Conservation (phyloP, 2,329 filamentous ascomycete species). For the Sporothrix pseudoabietina region DNA sequence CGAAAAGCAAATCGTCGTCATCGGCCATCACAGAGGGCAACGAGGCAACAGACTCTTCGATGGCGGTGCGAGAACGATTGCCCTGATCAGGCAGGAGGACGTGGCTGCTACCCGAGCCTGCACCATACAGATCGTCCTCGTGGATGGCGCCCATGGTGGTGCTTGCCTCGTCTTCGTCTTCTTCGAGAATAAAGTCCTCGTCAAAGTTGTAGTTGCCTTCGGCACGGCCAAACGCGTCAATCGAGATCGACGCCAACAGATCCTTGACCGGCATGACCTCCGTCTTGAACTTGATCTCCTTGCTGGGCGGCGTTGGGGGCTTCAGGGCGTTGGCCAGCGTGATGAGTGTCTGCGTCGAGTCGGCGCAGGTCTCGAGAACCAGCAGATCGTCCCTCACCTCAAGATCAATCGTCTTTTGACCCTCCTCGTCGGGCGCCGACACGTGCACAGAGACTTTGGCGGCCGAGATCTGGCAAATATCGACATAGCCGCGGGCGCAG, state of each 20-base stretch:
- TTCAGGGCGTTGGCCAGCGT: constrained; percentile 75
- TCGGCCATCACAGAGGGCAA: constrained; percentile 30
- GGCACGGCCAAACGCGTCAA: constrained; percentile 72
- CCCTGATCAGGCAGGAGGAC: constrained; percentile 20
- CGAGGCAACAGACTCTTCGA: constrained; percentile 33
- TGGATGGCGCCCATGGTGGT: constrained; percentile 41
- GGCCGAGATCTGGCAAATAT: constrained; percentile 83
- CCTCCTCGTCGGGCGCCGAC: constrained; percentile 52
- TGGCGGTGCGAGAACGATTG: background rate
- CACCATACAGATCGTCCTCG: constrained; percentile 36
- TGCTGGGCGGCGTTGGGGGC: constrained; percentile 80
- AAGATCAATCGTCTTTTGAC: constrained; percentile 70
- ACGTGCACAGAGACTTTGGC: constrained; percentile 70
- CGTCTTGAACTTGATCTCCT: constrained; percentile 82
- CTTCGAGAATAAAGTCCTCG: constrained; percentile 61
- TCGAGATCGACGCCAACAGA: constrained; percentile 85
- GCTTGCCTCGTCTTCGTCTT: constrained; percentile 50
- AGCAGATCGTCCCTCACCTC: constrained; percentile 84
- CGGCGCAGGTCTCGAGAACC: constrained; percentile 91
- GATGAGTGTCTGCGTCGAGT: constrained; percentile 92
- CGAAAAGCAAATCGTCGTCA: constrained; percentile 30
- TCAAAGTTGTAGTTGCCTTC: constrained; percentile 65
- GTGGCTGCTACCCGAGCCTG: constrained; percentile 18
- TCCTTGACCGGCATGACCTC: constrained; percentile 84
- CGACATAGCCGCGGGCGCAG: constrained; percentile 73